Conservation (phyloP, 768 basidiomycete species). For the Xerocomellus dryophilus region DNA sequence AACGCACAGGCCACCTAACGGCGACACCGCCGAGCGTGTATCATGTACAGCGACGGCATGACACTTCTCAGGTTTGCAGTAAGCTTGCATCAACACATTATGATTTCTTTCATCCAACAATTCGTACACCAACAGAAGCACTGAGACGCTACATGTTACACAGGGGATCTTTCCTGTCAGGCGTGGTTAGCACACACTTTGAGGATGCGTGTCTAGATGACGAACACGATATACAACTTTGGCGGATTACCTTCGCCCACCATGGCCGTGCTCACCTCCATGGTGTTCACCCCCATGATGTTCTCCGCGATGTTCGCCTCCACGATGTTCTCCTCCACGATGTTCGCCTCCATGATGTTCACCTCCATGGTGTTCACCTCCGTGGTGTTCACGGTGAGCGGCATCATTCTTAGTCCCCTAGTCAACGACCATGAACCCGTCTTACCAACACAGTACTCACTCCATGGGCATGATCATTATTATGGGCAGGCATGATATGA, state of each 20-base stretch:
- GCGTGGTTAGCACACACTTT: neutral
- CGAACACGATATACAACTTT: neutral
- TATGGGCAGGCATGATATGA: conserved; percentile 2
- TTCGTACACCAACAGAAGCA: neutral
- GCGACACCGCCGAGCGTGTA: too few species aligned
- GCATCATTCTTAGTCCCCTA: neutral
- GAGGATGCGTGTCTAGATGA: neutral
- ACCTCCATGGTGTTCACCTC: too few species aligned
- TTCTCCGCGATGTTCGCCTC: too few species aligned
- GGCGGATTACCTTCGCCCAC: neutral
- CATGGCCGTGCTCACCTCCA: too few species aligned
- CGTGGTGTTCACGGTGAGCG: too few species aligned
- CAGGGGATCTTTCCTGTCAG: neutral
- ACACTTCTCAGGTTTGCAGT: neutral
- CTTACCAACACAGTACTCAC: neutral
- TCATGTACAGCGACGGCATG: neutral
- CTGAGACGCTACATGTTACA: neutral
- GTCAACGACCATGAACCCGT: neutral
- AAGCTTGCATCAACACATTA: neutral
- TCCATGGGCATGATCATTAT: conserved; percentile 3
- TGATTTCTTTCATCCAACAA: neutral
- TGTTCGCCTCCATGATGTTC: too few species aligned
- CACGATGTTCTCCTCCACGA: too few species aligned
- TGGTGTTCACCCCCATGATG: too few species aligned
- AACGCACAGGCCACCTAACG: neutral